Conservation (phyloP, 495 filamentous ascomycete species). For the Antarctomyces pellizariae region DNA sequence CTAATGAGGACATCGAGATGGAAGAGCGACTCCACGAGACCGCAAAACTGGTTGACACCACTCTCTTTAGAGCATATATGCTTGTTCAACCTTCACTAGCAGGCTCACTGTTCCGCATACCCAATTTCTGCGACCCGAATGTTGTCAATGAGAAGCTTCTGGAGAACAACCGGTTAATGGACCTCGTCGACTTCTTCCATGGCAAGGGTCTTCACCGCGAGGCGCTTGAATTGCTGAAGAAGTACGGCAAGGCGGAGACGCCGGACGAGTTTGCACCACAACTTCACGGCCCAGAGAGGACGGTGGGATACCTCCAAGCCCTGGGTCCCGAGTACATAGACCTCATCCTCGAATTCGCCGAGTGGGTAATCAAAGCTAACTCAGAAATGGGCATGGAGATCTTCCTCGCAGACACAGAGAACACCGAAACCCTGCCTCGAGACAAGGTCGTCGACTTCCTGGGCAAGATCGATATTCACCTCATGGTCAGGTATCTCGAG, state of each 20-base stretch:
- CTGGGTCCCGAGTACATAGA: constrained; percentile 74
- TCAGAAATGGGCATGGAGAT: constrained; percentile 78
- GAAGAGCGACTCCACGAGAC: constrained; percentile 44
- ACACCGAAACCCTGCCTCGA: constrained; percentile 73
- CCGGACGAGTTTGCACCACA: constrained; percentile 36
- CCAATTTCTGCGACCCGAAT: constrained; percentile 90
- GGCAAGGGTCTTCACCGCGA: constrained; percentile 84
- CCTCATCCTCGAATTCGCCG: constrained; percentile 71
- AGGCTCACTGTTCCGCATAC: constrained; percentile 77
- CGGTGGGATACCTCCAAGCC: constrained; percentile 73
- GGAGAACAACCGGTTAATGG: constrained; percentile 71
- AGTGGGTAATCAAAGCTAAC: constrained; percentile 60
- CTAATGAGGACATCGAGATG: constrained; percentile 35
- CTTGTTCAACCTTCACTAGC: constrained; percentile 64
- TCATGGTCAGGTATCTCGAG: constrained; percentile 72
- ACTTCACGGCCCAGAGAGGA: constrained; percentile 64
- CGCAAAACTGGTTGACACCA: constrained; percentile 73
- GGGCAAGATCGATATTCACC: constrained; percentile 33
- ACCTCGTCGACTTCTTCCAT: constrained; percentile 89
- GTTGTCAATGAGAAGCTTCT: constrained; percentile 86
- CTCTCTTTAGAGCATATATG: constrained; percentile 85
- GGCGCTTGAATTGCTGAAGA: constrained; percentile 58
- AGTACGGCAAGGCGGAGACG: constrained; percentile 55
- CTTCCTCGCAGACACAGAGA: constrained; percentile 83
- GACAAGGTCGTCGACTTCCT: constrained; percentile 54